These are phyloP conservation scores for Jimgerdemannia lactiflua DNA, from an alignment of 192 early-diverging fungal species.

Conservation along the genomic window DNA sequence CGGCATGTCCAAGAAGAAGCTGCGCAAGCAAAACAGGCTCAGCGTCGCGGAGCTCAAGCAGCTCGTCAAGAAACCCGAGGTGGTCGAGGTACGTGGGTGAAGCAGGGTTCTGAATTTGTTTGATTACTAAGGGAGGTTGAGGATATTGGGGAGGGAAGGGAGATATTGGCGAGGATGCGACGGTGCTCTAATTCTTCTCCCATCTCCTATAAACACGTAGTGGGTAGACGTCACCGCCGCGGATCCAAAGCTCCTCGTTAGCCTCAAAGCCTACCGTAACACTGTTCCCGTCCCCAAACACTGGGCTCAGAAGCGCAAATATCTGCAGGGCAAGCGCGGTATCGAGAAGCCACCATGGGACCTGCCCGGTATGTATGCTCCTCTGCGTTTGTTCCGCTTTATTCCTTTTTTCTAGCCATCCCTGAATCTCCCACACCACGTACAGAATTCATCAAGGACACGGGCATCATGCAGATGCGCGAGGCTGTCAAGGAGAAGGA, in stretches of 20 bases:
- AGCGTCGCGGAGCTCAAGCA: constrained; percentile 94
- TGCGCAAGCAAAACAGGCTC: constrained; percentile 55
- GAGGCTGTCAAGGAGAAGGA: constrained; percentile 86
- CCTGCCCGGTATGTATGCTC: constrained; percentile 60
- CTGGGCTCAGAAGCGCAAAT: constrained; percentile 97
- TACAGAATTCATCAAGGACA: constrained; percentile 92
- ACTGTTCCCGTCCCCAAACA: constrained; percentile 94
- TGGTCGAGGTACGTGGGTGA: constrained; percentile 71
- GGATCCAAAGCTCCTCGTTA: constrained; percentile 87
- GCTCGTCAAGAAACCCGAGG: constrained; percentile 85
- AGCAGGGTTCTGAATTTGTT: too few relatives aligned
- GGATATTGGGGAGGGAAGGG: too few relatives aligned
- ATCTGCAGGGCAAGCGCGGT: constrained; percentile 94
- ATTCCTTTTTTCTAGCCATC: not conserved
- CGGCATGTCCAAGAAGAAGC: constrained; percentile 52
- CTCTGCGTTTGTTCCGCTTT: not conserved
- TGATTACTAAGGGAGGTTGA: too few relatives aligned
- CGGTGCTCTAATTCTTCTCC: too few relatives aligned
- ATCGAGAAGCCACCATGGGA: constrained; percentile 96
- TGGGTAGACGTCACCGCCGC: constrained; percentile 92
- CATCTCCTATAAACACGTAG: constrained; percentile 2
- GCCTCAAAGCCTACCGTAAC: constrained; percentile 90
- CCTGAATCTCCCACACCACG: not conserved
- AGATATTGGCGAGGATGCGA: too few relatives aligned
- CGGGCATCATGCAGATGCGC: constrained; percentile 97